These are phyloP conservation scores for Penicillium steckii DNA, from an alignment of 495 filamentous ascomycete species.

Conservation along the genomic window DNA sequence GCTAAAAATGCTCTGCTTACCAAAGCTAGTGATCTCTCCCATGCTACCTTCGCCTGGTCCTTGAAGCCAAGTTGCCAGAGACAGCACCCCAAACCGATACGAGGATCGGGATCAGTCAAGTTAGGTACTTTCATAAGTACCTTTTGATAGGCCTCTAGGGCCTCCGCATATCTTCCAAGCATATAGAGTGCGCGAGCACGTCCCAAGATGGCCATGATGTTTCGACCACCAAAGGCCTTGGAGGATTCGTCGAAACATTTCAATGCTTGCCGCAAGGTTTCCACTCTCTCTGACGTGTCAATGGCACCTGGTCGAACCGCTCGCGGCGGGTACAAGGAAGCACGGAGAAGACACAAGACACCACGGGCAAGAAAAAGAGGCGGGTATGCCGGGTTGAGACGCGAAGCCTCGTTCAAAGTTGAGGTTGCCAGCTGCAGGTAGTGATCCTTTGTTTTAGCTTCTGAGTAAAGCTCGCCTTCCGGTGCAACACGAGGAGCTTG, in stretches of 20 bases:
- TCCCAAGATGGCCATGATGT: slow-evolving; percentile 87
- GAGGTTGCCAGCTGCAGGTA: slow-evolving; percentile 89
- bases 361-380: slow-evolving; percentile 90
- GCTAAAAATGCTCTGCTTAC: slow-evolving; percentile 26
- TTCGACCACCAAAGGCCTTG: slow-evolving; percentile 75
- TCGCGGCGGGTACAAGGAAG: slow-evolving; percentile 78
- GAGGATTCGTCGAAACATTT: slow-evolving; percentile 94
- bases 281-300: slow-evolving; percentile 72
- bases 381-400: slow-evolving; percentile 88
- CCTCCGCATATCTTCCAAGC: slow-evolving; percentile 76
- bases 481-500: slow-evolving; percentile 77
- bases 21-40: slow-evolving; percentile 83
- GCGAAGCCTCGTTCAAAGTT: slow-evolving; percentile 87
- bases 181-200: slow-evolving; percentile 82
- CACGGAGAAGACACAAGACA: slow-evolving; percentile 81
- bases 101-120: slow-evolving; percentile 89
- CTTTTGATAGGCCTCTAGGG: slow-evolving; percentile 81
- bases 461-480: slow-evolving; percentile 60
- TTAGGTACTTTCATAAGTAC: slow-evolving; percentile 80
- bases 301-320: slow-evolving; percentile 55
- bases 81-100: slow-evolving; percentile 93
- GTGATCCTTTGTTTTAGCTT: slow-evolving; percentile 84
- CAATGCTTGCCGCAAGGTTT: slow-evolving; percentile 74
- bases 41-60: slow-evolving; percentile 84
- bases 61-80: slow-evolving; percentile 93